Percentiles rank a stretch among this genome's conserved stretches.
These are phyloP conservation scores for Hypseocharis bilobata DNA, from an alignment of 441 rosid genomes.

Conservation along the genomic window DNA sequence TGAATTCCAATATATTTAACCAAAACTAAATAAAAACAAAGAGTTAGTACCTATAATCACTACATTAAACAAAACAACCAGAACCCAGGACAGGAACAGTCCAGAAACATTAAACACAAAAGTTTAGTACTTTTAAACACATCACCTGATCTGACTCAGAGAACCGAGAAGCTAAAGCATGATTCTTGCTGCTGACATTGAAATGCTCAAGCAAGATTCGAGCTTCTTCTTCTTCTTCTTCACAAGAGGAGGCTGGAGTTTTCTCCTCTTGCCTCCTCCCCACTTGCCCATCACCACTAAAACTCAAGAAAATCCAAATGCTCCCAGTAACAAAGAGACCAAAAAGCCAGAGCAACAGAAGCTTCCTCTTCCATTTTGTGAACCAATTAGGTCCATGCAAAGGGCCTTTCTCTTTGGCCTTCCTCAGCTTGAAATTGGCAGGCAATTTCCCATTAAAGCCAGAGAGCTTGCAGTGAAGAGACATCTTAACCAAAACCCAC, in stretches of 20 bases:
- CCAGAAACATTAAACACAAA: constrained; percentile 6
- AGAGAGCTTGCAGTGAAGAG: constrained; percentile 44
- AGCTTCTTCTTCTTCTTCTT: constrained; percentile 32
- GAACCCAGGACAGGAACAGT: constrained; percentile 8
- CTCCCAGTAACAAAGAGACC: constrained; percentile 30
- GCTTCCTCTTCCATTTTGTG: constrained; percentile 40
- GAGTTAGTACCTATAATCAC: constrained; percentile 4
- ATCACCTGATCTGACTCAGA: constrained; percentile 65
- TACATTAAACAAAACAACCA: constrained; percentile 6
- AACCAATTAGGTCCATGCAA: constrained; percentile 29
- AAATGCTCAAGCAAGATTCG: constrained; percentile 33
- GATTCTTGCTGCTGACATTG: constrained; percentile 45
- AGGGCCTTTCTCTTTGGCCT: constrained; percentile 39
- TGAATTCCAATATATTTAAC: constrained; percentile 18
- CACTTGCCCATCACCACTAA: constrained; percentile 20
- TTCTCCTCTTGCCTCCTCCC: constrained; percentile 21
- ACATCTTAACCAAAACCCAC: constrained; percentile 46
- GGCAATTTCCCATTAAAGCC: constrained; percentile 38
- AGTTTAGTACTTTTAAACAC: constrained; percentile 16
- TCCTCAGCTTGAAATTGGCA: constrained; percentile 38
- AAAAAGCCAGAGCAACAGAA: constrained; percentile 37
- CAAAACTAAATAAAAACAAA: constrained; percentile 16
- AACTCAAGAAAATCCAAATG: constrained; percentile 34
- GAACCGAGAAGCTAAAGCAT: constrained; percentile 46
- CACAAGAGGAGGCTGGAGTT: constrained; percentile 29